Evolutionary conservation across 1,284 basidiomycete genomes (phyloP).

Genomic region (Ganoderma lingzhi): DNA sequence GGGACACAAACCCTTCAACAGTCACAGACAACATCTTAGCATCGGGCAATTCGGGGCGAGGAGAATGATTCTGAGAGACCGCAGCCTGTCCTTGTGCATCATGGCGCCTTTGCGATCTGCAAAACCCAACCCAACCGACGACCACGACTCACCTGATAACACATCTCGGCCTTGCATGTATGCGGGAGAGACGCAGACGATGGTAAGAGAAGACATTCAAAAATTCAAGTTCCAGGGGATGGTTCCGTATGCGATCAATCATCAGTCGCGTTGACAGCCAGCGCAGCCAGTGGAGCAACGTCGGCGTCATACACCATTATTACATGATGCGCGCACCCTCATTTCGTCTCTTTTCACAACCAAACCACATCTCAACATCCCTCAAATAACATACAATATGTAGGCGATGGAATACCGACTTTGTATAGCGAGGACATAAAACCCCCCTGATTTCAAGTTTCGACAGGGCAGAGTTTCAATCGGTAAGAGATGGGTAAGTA

Average conservation of each 20-base stretch:
- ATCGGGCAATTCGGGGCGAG: not conserved
- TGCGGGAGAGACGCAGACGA: not conserved
- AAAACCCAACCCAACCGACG: not conserved
- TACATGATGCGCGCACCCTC: no score
- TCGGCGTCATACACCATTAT: not conserved
- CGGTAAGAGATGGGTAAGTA: no score
- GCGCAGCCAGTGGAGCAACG: not conserved
- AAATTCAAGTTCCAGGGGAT: not conserved
- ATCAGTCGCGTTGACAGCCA: conserved; percentile 2
- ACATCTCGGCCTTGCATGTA: not conserved
- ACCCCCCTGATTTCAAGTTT: no score
- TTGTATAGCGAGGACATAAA: no score
- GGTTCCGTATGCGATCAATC: not conserved
- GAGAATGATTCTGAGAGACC: not conserved
- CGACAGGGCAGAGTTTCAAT: no score
- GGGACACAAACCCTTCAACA: not conserved
- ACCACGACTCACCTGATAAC: not conserved
- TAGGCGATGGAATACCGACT: no score
- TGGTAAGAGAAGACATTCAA: not conserved
- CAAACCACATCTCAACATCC: no score
- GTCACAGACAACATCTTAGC: not conserved
- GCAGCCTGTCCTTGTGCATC: not conserved
- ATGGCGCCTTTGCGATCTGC: not conserved
- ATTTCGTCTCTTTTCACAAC: no score
- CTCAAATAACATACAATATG: no score